Base-by-base conservation (phyloP, 179 eudicot genomes). In the Pouteria campechiana region DNA sequence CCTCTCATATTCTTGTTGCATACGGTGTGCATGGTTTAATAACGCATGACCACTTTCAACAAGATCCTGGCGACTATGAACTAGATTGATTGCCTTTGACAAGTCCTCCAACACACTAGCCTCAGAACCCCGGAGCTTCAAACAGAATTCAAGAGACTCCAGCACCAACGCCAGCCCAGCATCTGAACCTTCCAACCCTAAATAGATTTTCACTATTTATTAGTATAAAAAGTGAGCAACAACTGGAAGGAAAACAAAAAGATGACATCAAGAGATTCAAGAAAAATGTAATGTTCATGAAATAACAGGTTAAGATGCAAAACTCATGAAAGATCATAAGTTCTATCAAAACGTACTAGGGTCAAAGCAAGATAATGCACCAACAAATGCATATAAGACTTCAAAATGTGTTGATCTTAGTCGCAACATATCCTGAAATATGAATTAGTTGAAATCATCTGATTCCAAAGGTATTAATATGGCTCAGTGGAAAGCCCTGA, bases 1-100 rank as follows among this genome's bases (percentile, higher is more conserved):
- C 98, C 95, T 74, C 48, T 86, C 98, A 70, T 90, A 90, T 40
- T 90, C 98, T 61, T 73, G 93, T 59, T 74, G 86, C 27, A 75
- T 79, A 64, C 70, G 75, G 52, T 74, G 75, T 50, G 94, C 98
- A 68, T 86, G 98, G 58, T 76, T 74, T 48, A 90, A 57, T 70
- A 90, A 70, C 38, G 87, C 68, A 72, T 81, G 98, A 18, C 98
- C 94, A 68, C 98, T 90, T 60, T 90, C 95, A 57, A 86, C 98
- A 55, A 86, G 90, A 73, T 82, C 78, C 64, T 74, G 64, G 38
- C 98, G 74, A 40, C 75, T 63, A 63, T 86, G 98, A 48, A 90
- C 95, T 78, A 82, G 64, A 58, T 75, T 70, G 50, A 90, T 82
- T 62, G 98, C 95, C 61, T 86, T 86, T 19, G 82, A 84, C 63